Conservation (phyloP, 148 eudicot genomes). For the Rhododendron mucronatum region DNA sequence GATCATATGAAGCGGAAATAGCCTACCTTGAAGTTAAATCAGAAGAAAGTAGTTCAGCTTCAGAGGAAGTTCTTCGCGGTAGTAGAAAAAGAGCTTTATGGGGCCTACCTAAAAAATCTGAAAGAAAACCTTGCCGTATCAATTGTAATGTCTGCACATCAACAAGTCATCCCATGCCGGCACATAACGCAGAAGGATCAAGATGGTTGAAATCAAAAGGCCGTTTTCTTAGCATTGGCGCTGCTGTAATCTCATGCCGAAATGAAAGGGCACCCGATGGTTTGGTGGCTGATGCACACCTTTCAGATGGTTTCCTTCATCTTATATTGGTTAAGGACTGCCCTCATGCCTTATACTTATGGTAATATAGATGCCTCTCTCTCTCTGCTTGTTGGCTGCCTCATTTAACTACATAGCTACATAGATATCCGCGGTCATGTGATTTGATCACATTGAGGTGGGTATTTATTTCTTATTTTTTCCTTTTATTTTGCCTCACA, state of each 20-base stretch:
- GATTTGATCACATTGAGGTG: background rate
- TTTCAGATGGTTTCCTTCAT: constrained; percentile 87
- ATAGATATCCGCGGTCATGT: too few species aligned
- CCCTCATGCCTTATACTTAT: constrained; percentile 71
- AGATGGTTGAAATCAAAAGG: constrained; percentile 72
- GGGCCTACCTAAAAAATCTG: constrained; percentile 34
- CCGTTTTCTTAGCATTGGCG: constrained; percentile 75
- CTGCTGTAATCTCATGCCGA: constrained; percentile 91
- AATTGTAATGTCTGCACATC: constrained; percentile 38
- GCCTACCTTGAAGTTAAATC: constrained; percentile 62
- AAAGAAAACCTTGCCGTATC: constrained; percentile 54
- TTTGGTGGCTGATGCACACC: constrained; percentile 93
- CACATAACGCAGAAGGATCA: constrained; percentile 28
- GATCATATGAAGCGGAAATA: constrained; percentile 93
- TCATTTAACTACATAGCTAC: background rate
- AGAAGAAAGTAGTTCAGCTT: constrained; percentile 26
- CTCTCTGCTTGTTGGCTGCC: background rate
- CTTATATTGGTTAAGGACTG: constrained; percentile 80
- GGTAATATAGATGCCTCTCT: constrained; percentile 31
- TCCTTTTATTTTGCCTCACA: background rate
- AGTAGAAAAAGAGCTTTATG: constrained; percentile 21
- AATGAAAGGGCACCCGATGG: constrained; percentile 98
- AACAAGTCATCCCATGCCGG: constrained; percentile 1
- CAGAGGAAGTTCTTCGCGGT: constrained; percentile 26
- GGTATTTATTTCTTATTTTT: background rate